These are phyloP conservation scores for Verticillium isaacii DNA, from an alignment of 2,329 filamentous ascomycete species.

Conservation along the genomic window DNA sequence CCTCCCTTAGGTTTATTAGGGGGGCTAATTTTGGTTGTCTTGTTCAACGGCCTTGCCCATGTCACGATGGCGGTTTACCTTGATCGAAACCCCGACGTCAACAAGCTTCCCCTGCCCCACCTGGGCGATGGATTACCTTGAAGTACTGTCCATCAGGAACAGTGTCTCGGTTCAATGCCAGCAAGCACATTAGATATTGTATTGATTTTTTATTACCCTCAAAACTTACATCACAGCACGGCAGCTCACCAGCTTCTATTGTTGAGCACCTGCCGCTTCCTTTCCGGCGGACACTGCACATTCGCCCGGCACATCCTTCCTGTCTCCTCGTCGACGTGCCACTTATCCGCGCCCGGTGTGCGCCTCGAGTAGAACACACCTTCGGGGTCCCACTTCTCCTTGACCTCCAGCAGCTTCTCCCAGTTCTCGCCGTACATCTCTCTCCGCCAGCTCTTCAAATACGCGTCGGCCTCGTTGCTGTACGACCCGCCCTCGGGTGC, in stretches of 20 bases:
- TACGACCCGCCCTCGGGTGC: constrained; percentile 38
- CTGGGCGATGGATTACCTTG: too few relatives aligned
- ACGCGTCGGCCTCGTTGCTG: constrained; percentile 45
- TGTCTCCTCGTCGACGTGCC: not conserved
- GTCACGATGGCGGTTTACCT: too few relatives aligned
- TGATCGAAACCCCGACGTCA: too few relatives aligned
- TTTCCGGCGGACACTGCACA: not conserved
- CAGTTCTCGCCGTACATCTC: constrained; percentile 44
- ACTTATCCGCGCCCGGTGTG: not conserved
- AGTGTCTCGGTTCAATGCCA: too few relatives aligned
- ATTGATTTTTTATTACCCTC: too few relatives aligned
- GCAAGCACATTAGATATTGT: too few relatives aligned
- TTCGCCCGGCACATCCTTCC: not conserved
- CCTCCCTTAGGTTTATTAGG: too few relatives aligned
- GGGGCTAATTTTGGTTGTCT: too few relatives aligned
- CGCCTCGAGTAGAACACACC: constrained; percentile 35
- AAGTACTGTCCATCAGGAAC: too few relatives aligned
- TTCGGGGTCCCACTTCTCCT: constrained; percentile 43
- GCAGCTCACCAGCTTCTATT: not conserved
- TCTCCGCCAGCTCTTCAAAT: constrained; percentile 34
- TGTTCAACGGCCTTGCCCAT: too few relatives aligned
- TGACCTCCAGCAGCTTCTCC: constrained; percentile 32
- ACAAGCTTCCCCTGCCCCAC: too few relatives aligned
- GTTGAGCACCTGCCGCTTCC: not conserved
- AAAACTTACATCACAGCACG: too few relatives aligned